Base-by-base conservation (phyloP, 129 eudicot genomes). In the Ambrosia artemisiifolia region DNA sequence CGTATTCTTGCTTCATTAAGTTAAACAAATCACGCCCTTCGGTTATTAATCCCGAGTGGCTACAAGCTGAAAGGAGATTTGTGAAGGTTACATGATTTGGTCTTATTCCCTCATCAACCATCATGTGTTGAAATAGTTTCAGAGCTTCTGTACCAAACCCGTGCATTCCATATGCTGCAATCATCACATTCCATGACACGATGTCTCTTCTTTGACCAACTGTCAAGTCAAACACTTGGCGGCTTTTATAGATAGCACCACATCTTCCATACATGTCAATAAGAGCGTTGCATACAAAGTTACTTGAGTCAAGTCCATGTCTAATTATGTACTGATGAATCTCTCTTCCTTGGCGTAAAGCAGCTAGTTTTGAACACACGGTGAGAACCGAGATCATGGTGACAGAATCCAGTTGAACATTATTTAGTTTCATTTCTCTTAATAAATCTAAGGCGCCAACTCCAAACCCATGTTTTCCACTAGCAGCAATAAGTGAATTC, bases 401-500 rank as follows among this genome's bases (percentile, higher is more conserved):
- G 16, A 82, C 79, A 13, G 81, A 57, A 82, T 85, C 87, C 7
- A 87, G 83, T 67, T 55, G 13, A 14, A 79, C 46, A 34, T 28
- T 65, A 9, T 19, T 80, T 16, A 20, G 14, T 11, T 71, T 71
- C 83, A 85, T 72, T 33, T 77, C 71, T 71, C 84, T 72, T 63
- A 82, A 63, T 34, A 85, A 65, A 56, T 78, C 77, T 18, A 85
- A 47, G n/a, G 89, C 89, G n/a, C 72, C 74, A 60, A 71, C 72
- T 14, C 89, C 89, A 51, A 78, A 68, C 24, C 86, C 86, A 18
- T 60, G 67, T 65, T 55, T 80, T n/a, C 77, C 82, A 40, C 79
- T 81, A 5, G 80, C 82, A 42, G 84, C 66, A 8, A 85, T 62
- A 67, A 82, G 60, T 12, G 89, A 79, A 68, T 85, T 85, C 86